phyloP scores from a whole-genome alignment of 176 grass and related monocot species.

The Avena sativa region DNA sequence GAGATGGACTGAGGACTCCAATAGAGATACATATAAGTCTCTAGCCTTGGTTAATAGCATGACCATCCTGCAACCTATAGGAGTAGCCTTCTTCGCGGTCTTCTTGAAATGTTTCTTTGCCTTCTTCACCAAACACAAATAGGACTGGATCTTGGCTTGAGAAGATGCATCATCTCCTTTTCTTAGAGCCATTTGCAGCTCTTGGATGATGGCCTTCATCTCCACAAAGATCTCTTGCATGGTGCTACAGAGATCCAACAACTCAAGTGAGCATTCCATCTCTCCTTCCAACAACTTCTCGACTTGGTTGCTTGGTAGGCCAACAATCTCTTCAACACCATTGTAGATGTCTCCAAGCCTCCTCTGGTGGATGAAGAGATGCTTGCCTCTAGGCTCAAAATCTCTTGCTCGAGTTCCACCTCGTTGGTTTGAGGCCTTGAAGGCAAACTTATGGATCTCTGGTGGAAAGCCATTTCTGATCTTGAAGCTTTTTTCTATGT shows the following conservation, averaged over 20 bases:
- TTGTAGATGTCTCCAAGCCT: too few relatives aligned
- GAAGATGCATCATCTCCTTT: constrained; percentile 36
- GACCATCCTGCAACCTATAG: background rate
- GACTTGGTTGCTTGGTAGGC: too few relatives aligned
- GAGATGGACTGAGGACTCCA: background rate
- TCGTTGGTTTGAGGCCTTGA: background rate
- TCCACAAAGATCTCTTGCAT: too few relatives aligned
- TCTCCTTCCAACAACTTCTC: constrained; percentile 39
- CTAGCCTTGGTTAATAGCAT: constrained; percentile 18
- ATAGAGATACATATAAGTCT: constrained; percentile 18
- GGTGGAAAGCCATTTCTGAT: constrained; percentile 30
- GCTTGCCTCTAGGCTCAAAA: background rate
- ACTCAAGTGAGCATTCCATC: constrained; percentile 30
- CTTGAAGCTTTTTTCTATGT: background rate
- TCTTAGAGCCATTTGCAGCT: constrained; percentile 34
- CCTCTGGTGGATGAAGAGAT: background rate
- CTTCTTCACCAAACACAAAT: constrained; percentile 31
- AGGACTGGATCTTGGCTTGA: constrained; percentile 43
- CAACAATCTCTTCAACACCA: too few relatives aligned
- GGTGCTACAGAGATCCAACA: constrained; percentile 24
- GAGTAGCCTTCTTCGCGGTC: background rate
- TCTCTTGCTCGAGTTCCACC: background rate
- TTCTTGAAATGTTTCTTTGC: constrained; percentile 47
- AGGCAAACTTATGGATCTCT: constrained; percentile 31
- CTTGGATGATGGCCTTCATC: constrained; percentile 2